Evolutionary conservation across 2,329 filamentous ascomycete species (phyloP), one percentile per base, ranked within the genome.

Genomic region (Cucurbitaria berberidis): DNA sequence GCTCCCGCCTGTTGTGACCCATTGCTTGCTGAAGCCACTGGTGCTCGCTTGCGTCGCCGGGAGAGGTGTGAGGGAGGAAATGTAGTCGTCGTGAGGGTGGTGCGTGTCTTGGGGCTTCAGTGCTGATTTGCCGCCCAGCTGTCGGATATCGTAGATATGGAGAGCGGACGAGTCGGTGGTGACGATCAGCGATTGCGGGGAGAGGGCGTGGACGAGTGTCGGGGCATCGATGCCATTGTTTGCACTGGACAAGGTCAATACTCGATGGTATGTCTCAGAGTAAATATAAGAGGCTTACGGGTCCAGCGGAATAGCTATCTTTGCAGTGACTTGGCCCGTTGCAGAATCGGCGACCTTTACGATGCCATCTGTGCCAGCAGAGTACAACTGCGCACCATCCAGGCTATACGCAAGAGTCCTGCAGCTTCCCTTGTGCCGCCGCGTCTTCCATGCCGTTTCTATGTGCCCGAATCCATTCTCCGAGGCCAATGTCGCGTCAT

Each of bases 351-450:
- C 86, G 35, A 80, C 81, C 68, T 88, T 88, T 48, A 88, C 81
- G 38, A 88, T 75, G 41, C 84, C 85, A 72, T 88, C 86, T 9
- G 84, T 85, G 36, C 86, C 86, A 3, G 83, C 80, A 18, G 80
- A 82, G 62, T 81, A 86, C 77, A 82, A 76, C 80, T 87, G 82
- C 60, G 84, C 79, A 15, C 93, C 95, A 72, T 97, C 93, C 51
- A 86, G 76, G 60, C 86, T 88, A 76, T 93, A 98, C 4, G 83
- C 86, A 49, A 98, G 78, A 55, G 86, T 88, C 47, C 95, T 84
- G 72, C 93, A 98, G 81, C 92, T 97, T 11, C 92, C 93, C 80
- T 96, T 96, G 78, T 99, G 95, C 56, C 95, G 84, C 63, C 87
- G 83, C 5, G 95, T 98, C 66, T 86, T 85, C 95, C 95, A 99